phyloP scores from a whole-genome alignment of 2,329 filamentous ascomycete genomes.

The Aaosphaeria arxii region DNA sequence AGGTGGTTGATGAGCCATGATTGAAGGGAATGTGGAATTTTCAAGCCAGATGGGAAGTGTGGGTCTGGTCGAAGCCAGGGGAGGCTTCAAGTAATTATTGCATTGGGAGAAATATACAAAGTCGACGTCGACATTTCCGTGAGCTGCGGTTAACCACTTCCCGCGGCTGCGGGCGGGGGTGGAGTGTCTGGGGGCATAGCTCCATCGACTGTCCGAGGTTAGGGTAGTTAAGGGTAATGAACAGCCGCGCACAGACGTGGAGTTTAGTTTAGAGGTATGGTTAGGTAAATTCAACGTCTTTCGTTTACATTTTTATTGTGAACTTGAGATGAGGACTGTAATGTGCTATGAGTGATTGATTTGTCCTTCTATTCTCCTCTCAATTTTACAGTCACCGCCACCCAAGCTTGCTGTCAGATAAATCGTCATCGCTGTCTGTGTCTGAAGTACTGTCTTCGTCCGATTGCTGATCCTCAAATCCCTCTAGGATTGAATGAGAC shows the following conservation, averaged over 20 bases:
- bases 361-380: no score
- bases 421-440: no score
- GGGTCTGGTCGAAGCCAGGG: background rate
- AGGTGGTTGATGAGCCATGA: slow-evolving; percentile 37
- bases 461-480: no score
- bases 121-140: slow-evolving; percentile 25
- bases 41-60: slow-evolving; percentile 2
- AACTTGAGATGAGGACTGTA: no score
- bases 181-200: background rate
- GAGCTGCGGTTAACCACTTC: slow-evolving; percentile 28
- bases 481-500: no score
- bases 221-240: background rate
- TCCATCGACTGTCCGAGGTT: background rate
- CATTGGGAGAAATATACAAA: slow-evolving; percentile 15
- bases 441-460: no score
- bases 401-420: no score
- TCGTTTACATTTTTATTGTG: no score
- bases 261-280: no score
- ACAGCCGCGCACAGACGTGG: background rate
- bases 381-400: no score
- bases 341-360: no score
- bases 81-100: background rate
- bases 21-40: background rate
- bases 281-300: no score
- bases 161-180: slow-evolving; percentile 1